phyloP scores from a whole-genome alignment of 345 rosid genomes.

The Salix dunnii region DNA sequence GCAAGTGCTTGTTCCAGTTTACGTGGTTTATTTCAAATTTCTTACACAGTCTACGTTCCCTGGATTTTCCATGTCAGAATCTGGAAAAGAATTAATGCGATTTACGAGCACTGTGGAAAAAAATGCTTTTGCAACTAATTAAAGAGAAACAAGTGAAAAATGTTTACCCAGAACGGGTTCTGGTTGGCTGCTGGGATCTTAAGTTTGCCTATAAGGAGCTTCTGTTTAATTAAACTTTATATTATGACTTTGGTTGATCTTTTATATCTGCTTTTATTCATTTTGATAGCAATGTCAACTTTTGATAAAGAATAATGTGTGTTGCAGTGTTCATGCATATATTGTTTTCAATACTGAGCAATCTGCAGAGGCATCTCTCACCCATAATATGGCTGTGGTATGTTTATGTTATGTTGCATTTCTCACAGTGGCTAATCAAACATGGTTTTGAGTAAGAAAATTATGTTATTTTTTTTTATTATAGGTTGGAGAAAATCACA shows the following conservation, averaged over 20 bases:
- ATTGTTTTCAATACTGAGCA: conserved; percentile 78
- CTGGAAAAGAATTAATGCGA: not conserved
- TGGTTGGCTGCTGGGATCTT: not conserved
- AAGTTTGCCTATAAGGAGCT: not conserved
- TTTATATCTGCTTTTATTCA: not conserved
- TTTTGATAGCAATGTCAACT: not conserved
- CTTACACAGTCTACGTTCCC: not conserved
- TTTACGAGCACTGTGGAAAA: not conserved
- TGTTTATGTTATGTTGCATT: conserved; percentile 53
- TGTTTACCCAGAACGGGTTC: not conserved
- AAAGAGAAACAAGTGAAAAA: not conserved
- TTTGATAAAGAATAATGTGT: conserved; percentile 13
- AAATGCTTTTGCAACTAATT: not conserved
- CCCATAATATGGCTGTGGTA: conserved; percentile 92
- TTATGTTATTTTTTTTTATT: conserved; percentile 4
- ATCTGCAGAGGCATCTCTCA: conserved; percentile 75
- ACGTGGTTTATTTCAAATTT: not conserved
- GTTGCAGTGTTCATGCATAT: conserved; percentile 86
- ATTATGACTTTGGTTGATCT: not conserved
- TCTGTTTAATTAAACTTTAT: not conserved
- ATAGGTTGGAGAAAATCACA: conserved; percentile 82
- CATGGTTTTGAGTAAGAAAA: not conserved
- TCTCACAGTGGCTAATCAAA: not conserved
- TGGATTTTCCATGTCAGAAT: not conserved
- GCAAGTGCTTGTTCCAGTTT: not conserved